Evolutionary conservation across 805 yeast genomes (phyloP).

Genomic region (Cyberlindnera japonica): DNA sequence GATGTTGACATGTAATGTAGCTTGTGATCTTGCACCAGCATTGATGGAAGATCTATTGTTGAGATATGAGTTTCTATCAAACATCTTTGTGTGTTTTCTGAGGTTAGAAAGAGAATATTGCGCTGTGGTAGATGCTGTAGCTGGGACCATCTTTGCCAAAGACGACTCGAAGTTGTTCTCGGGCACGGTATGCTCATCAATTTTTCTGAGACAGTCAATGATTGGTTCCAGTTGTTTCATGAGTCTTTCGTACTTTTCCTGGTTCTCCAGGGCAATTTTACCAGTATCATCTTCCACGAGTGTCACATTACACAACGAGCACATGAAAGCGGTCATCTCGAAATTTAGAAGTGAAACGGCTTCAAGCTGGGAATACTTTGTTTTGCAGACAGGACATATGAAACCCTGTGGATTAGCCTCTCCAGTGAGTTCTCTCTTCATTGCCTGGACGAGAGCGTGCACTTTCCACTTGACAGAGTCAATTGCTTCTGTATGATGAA

Average conservation of each 20-base stretch:
- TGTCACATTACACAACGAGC: conserved; percentile 77
- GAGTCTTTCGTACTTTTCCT: conserved; percentile 72
- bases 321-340: conserved; percentile 75
- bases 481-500: conserved; percentile 88
- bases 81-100: conserved; percentile 40
- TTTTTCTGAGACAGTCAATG: conserved; percentile 74
- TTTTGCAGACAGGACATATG: conserved; percentile 80
- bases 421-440: conserved; percentile 79
- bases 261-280: conserved; percentile 74
- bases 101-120: conserved; percentile 61
- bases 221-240: conserved; percentile 91
- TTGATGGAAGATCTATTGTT: conserved; percentile 41
- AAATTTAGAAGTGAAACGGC: conserved; percentile 79
- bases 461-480: conserved; percentile 97
- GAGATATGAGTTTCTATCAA: conserved; percentile 34
- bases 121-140: conserved; percentile 64
- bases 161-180: conserved; percentile 90
- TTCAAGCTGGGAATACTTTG: conserved; percentile 80
- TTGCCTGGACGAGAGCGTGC: conserved; percentile 72
- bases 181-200: conserved; percentile 74
- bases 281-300: conserved; percentile 87
- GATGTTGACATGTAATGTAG: conserved; percentile 86
- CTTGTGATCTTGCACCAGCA: conserved; percentile 65
- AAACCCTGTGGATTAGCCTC: conserved; percentile 93
- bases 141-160: conserved; percentile 78